These are phyloP conservation scores for Fraxinus dipetala DNA, from an alignment of 305 asterid genomes.

Conservation along the genomic window DNA sequence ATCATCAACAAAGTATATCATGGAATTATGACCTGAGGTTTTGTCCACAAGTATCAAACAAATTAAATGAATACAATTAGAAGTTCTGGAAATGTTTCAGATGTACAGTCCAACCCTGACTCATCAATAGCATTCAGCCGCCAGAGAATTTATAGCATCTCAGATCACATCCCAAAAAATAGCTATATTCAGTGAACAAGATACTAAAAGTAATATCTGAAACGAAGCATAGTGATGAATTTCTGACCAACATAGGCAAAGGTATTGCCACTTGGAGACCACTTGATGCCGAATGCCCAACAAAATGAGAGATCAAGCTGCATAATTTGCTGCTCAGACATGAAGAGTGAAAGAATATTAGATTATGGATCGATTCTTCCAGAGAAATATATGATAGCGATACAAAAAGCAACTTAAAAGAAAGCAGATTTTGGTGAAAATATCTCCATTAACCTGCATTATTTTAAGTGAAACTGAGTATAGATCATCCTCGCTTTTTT, in stretches of 20 bases:
- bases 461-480: neutral
- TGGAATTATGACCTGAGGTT: conserved; percentile 83
- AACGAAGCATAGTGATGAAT: conserved; percentile 32
- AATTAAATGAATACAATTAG: conserved; percentile 11
- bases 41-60: conserved; percentile 24
- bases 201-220: conserved; percentile 14
- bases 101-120: conserved; percentile 15
- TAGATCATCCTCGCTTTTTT: conserved; percentile 9
- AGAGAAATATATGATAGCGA: neutral
- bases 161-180: neutral
- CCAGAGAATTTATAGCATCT: conserved; percentile 11
- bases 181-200: conserved; percentile 18
- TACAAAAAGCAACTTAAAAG: conserved; percentile 2
- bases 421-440: neutral
- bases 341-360: conserved; percentile 18
- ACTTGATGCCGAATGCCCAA: conserved; percentile 96
- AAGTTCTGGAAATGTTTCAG: neutral
- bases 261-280: conserved; percentile 95
- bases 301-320: conserved; percentile 92
- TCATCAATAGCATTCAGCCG: conserved; percentile 1
- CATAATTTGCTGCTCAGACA: conserved; percentile 78
- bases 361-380: conserved; percentile 18
- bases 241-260: conserved; percentile 87
- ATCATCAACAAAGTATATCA: conserved; percentile 95
- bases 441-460: neutral